These are phyloP conservation scores for Pachysandra terminalis DNA, from an alignment of 164 flowering plant genomes.

Conservation along the genomic window DNA sequence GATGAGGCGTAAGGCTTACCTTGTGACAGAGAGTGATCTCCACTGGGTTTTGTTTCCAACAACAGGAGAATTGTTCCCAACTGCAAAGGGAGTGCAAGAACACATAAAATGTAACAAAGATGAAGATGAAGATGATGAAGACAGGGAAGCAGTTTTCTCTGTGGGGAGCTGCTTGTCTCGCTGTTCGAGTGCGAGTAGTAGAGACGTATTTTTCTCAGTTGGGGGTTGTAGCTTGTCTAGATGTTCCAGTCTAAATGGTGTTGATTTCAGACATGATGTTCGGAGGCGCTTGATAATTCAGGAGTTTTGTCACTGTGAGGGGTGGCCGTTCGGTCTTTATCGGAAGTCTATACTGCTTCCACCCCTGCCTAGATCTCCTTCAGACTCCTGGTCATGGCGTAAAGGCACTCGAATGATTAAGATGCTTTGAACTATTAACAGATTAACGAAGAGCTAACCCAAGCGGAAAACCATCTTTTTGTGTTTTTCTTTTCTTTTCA, in stretches of 20 bases:
- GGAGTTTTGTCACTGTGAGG: conserved; percentile 63
- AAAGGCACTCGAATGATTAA: conserved; percentile 24
- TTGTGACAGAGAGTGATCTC: conserved; percentile 29
- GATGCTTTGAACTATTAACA: not conserved
- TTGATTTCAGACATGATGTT: conserved; percentile 26
- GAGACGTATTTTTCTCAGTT: conserved; percentile 39
- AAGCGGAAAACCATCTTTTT: too few species aligned
- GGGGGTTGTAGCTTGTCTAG: conserved; percentile 43
- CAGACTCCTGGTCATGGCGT: conserved; percentile 86
- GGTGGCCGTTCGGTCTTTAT: conserved; percentile 92
- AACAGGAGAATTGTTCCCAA: conserved; percentile 28
- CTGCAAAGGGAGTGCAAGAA: conserved; percentile 17
- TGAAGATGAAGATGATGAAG: conserved; percentile 18
- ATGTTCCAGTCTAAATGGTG: conserved; percentile 33
- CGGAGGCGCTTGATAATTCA: conserved; percentile 37
- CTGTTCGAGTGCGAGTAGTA: conserved; percentile 34
- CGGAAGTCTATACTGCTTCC: conserved; percentile 67
- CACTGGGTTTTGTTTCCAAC: conserved; percentile 43
- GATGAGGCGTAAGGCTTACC: conserved; percentile 34
- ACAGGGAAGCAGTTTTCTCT: conserved; percentile 42
- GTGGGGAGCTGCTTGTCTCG: conserved; percentile 40
- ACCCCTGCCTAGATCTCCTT: conserved; percentile 78
- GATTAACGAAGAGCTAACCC: too few species aligned
- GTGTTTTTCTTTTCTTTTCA: too few species aligned
- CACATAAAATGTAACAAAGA: not conserved